Evolutionary conservation across 306 rosid species (phyloP), one percentile per base, ranked within the genome.

Genomic region (Neltuma alba): DNA sequence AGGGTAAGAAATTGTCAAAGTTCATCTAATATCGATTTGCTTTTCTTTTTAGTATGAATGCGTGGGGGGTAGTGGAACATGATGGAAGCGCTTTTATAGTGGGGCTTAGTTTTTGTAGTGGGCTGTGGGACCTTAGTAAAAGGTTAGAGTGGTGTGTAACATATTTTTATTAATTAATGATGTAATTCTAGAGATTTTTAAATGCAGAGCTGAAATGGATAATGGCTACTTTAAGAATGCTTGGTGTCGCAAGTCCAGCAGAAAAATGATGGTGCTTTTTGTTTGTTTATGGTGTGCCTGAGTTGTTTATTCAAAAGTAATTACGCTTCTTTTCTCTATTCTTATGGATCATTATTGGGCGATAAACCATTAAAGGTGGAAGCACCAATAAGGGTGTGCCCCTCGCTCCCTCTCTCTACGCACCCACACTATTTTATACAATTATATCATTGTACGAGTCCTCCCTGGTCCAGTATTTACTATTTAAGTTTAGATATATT

Each of bases 111-210:
- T 85, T 88, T 68, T 76, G 89, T 87, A 89, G 98, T 95, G 99
- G 97, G 89, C 18, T 78, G 92, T 91, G 99, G 99, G 99, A 84
- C 99, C 94, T 87, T 77, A 45, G 57, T 75, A 86, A 91, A 74
- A 74, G 82, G 82, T 70, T 85, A 82, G 89, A 71, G 70, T 77
- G 85, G 91, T 85, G 84, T 85, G 83, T 84, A 58, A 27, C 13
- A 74, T 84, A 62, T 80, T 81, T 15, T 62, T 37, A 57, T 57
- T 72, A 62, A 76, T 18, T 83, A 76, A 83, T 72, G 74, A 71
- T 81, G 85, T 85, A 83, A 74, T 74, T 44, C 81, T 79, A 68
- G 85, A 81, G 78, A 61, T 70, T 54, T 82, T 80, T 37, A 66
- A 78, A 76, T 83, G 81, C 45, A 81, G 74, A 78, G 80, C 68